Percentiles rank a stretch among this genome's conserved stretches.
Evolutionary conservation across 768 basidiomycete genomes (phyloP).

Genomic region (Mycena floridula): DNA sequence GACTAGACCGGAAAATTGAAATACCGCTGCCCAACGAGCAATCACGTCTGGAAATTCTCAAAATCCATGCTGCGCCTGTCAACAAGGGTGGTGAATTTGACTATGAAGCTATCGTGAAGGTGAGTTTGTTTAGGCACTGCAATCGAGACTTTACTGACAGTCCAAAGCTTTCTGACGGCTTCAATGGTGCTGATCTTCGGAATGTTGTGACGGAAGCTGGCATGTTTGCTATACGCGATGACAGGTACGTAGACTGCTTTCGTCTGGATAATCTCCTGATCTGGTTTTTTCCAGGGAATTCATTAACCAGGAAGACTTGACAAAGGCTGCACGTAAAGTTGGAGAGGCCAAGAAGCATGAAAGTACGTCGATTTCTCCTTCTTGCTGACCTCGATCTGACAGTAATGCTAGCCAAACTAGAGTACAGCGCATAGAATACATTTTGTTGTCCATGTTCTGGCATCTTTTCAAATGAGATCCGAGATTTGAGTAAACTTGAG

Average conservation of each 20-base stretch:
- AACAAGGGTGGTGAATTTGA: constrained; percentile 96
- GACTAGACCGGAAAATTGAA: constrained; percentile 96
- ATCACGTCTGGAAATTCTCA: constrained; percentile 91
- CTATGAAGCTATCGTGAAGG: constrained; percentile 97
- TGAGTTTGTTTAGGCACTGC: constrained; percentile 18
- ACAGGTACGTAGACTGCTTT: constrained; percentile 48
- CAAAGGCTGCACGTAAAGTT: constrained; percentile 93
- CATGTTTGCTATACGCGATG: constrained; percentile 98
- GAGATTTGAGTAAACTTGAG: too few relatives aligned
- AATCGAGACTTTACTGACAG: constrained; percentile 3
- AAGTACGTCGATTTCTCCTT: constrained; percentile 46
- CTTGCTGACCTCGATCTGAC: neutral
- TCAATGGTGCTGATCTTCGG: constrained; percentile 80
- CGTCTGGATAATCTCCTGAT: neutral
- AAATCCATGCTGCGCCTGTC: constrained; percentile 92
- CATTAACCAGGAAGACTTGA: constrained; percentile 89
- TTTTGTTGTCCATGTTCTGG: too few relatives aligned
- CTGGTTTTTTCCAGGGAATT: constrained; percentile 55
- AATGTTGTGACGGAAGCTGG: constrained; percentile 95
- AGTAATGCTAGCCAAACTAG: constrained; percentile 41
- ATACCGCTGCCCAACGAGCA: constrained; percentile 97
- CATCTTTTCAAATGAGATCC: too few relatives aligned
- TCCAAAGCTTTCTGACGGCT: constrained; percentile 5
- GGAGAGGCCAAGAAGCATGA: constrained; percentile 98
- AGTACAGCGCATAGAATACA: constrained; percentile 33